Percentiles rank a stretch among this genome's conserved stretches.
Evolutionary conservation across 1,284 basidiomycete genomes (phyloP).

Genomic region (Sutorius eximius): DNA sequence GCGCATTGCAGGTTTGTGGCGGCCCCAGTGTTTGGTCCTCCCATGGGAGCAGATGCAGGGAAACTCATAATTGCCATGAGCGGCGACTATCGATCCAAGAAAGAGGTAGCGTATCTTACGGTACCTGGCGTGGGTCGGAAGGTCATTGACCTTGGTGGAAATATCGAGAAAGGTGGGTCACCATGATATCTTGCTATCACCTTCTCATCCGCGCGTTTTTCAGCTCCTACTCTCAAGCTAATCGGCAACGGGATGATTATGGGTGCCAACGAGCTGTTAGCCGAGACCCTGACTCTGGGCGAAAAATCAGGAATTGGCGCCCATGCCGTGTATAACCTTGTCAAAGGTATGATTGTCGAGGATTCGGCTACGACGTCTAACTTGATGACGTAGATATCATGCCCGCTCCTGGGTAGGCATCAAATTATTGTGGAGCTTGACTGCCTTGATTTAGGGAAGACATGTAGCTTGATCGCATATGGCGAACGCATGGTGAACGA

Average conservation of each 20-base stretch:
- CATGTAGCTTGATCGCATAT: conserved; percentile 53
- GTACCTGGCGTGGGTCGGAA: conserved; percentile 81
- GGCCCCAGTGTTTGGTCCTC: conserved; percentile 80
- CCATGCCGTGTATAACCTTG: conserved; percentile 54
- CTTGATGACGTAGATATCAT: conserved; percentile 46
- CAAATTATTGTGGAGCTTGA: not conserved
- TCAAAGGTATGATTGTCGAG: conserved; percentile 49
- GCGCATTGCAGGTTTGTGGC: conserved; percentile 71
- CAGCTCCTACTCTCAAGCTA: conserved; percentile 78
- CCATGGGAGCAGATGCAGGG: conserved; percentile 65
- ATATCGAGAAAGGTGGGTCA: conserved; percentile 68
- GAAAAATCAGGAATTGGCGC: conserved; percentile 83
- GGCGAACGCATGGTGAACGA: conserved; percentile 68
- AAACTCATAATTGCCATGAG: conserved; percentile 77
- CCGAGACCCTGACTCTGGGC: conserved; percentile 80
- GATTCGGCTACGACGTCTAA: conserved; percentile 23
- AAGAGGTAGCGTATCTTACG: conserved; percentile 72
- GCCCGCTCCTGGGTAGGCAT: conserved; percentile 54
- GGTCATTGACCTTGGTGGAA: conserved; percentile 71
- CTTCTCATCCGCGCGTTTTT: conserved; percentile 1
- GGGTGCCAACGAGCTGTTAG: conserved; percentile 73
- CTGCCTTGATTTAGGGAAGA: not conserved
- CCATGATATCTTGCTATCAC: not conserved
- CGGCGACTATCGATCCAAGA: conserved; percentile 84
- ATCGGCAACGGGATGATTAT: conserved; percentile 75